Evolutionary conservation across 768 basidiomycete genomes (phyloP), one percentile per base, ranked within the genome.

Genomic region (Xerocomellus amylosporus): DNA sequence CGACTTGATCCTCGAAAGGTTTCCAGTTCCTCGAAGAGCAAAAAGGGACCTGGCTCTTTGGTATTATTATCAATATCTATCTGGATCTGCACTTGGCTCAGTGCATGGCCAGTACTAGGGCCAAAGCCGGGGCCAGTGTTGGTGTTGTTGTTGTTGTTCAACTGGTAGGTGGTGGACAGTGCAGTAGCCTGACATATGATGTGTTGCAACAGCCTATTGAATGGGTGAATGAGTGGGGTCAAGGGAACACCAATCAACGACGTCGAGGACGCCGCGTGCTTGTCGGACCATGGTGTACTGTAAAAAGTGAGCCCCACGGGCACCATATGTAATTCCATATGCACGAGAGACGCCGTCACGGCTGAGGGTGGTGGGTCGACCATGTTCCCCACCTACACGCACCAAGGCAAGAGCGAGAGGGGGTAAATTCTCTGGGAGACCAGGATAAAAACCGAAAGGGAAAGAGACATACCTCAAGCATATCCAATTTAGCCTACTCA

Each of bases 1-100:
- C 94, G 96, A 59, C 90, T 92, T 30, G 87, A 86, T 10, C 82
- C 85, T 5, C 86, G 74, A 13, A 73, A 69, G 0, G 80, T 78
- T 39, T 88, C 84, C 14, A 94, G 77, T 67, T 90, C 90, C 38
- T 82, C 83, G 57, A 92, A 93, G 17, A 93, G 68, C 58, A 90
- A 77, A 54, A 60, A 28, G 13, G 60, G 19, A 19, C 20, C 34
- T n/a, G 24, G 24, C 7, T 38, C 52, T 34, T 53, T 46, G 34
- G 24, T 5, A 50, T 53, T 50, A 31, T 36, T 42, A 15, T 31
- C 49, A 34, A 15, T 13, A 40, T 52, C 49, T 34, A 4, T 20
- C 22, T 15, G 46, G 20, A 5, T 37, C 22, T 24, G 53, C 8
- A 41, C 49, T 41, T 20, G 49, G 28, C 14, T 55, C 17, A 38